A percentile compares a stretch with the other conserved stretches of the same genome.
Evolutionary conservation across 305 asterid genomes (phyloP).

Genomic region (Solanum hybrid): DNA sequence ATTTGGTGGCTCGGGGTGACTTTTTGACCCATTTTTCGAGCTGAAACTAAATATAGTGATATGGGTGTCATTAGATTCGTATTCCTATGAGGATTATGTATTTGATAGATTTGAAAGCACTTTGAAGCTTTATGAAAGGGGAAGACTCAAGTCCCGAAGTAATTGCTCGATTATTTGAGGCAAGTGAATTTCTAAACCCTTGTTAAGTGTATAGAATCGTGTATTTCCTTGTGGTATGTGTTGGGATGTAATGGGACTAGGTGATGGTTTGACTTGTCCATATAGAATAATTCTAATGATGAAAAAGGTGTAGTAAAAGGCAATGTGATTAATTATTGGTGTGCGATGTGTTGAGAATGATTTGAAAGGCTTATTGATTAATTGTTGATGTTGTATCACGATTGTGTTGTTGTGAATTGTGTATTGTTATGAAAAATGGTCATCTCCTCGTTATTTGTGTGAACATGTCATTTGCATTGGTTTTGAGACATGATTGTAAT

Average conservation of each 20-base stretch:
- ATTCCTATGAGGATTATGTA: not conserved
- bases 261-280: not conserved
- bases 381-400: not conserved
- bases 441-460: no score
- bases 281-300: no score
- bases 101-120: not conserved
- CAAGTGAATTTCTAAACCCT: not conserved
- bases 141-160: not conserved
- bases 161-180: not conserved
- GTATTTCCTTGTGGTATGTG: not conserved
- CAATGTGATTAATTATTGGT: no score
- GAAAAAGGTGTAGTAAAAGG: not conserved
- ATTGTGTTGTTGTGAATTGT: not conserved
- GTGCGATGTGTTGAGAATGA: not conserved
- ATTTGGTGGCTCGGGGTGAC: not conserved
- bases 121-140: not conserved
- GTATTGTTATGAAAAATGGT: no score
- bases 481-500: not conserved
- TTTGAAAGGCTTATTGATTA: not conserved
- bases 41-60: not conserved
- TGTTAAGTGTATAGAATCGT: not conserved
- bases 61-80: not conserved
- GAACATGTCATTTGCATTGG: not conserved
- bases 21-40: not conserved
- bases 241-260: not conserved